Base-by-base conservation (phyloP, 768 basidiomycete species). In the Phylloporus sp. region DNA sequence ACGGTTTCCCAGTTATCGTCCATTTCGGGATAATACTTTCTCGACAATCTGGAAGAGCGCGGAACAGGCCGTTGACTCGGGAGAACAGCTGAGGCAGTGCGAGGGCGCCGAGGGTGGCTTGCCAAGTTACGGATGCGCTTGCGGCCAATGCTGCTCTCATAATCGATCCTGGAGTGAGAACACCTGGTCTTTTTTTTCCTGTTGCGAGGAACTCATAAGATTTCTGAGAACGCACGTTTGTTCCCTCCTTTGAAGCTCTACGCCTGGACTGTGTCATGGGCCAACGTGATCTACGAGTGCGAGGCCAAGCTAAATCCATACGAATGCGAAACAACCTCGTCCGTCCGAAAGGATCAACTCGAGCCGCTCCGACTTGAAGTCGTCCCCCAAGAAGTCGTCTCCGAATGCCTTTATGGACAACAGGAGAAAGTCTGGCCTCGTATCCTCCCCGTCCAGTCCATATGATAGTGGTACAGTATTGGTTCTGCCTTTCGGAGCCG, bases 381-480 rank as follows among this genome's bases (percentile, higher is more conserved):
- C 47, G 6, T 40, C 29, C 3, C 3, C 31, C 10, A n/a, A n/a
- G n/a, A n/a, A n/a, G n/a, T 35, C 35, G 4, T 35, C 13, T 5
- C 3, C 1, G 15, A 55, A 55, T 16, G 53, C 53, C 10, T 46
- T 26, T 1, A 34, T 35, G 1, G 48, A 49, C 23, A 55, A 36
- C 2, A 55, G 9, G 4, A 55, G 24, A 24, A 55, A 49, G 29
- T 50, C 49, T 2, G 53, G 49, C 4, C 53, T 28, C 48, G 50
- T 50, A 39, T 55, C 53, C 22, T 50, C 36, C 5, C 36, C n/a
- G 5, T 55, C 53, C n/a, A n/a, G 20, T 34, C 50, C 49, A 16
- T 55, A 55, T 5, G 75, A 76, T 70, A 74, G 76, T 73, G 23
- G 45, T 18, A 47, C 35, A 2, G 46, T 15, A 16, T 36, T 40